Base-by-base conservation (phyloP, 768 basidiomycete species). In the Pleurotus eryngii region DNA sequence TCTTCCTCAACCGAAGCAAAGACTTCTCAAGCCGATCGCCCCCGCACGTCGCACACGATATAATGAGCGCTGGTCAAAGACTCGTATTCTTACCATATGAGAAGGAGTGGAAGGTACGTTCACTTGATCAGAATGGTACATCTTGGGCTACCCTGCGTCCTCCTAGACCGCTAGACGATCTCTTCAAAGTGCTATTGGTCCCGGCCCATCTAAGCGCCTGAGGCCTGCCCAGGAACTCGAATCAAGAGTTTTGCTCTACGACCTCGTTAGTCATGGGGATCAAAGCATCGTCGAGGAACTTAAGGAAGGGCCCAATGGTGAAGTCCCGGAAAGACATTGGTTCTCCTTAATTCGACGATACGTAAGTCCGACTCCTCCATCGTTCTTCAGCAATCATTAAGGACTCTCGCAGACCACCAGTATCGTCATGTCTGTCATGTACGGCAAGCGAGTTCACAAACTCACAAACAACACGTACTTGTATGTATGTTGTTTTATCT, bases 11-110 rank as follows among this genome's bases (percentile, higher is more conserved):
- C 24, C 68, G 69, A 24, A 66, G 65, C 59, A 61, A 60, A 20
- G 58, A 49, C 18, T 70, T 65, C 51, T 69, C 69, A 3, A 63
- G 64, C 38, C 65, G 69, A 18, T 62, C 66, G 9, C 64, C 65
- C 26, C 69, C 68, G 1, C 67, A 70, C 55, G 67, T 70, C n/a
- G 68, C 68, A 4, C 67, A 68, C n/a, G 68, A 68, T 56, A 65
- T 70, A 18, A 59, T 70, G 64, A 68, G 69, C 57, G 68, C 64
- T 30, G 68, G 65, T 3, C 67, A 68, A 42, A 55, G 69, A 15
- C 46, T 66, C 46, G 63, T 65, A 7, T 68, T 70, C 49, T 39
- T 68, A 20, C 68, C 68, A 4, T 68, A 70, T 54, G 66, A 59
- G 14, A 62, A 59, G 49, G 66, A 67, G 48, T 68, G 67, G 67